Conservation (phyloP, 2,329 filamentous ascomycete species). For the Talaromyces albobiverticillius region DNA sequence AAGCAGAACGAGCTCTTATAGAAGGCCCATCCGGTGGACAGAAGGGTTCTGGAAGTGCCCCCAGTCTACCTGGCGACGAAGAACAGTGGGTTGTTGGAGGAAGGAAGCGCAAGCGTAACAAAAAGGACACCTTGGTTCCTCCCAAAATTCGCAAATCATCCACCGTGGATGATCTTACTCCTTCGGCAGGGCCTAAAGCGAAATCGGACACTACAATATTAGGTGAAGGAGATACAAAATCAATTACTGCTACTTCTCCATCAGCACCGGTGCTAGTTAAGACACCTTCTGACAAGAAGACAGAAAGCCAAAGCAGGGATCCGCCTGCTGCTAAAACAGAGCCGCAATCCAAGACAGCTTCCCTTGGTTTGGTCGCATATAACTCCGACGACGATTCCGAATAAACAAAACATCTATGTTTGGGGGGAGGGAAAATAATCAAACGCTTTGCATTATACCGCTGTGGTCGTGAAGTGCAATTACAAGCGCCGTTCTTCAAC, state of each 20-base stretch:
- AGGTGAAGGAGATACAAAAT: slow-evolving; percentile 1
- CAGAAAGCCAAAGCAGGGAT: background rate
- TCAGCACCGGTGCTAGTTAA: background rate
- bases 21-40: slow-evolving; percentile 34
- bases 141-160: slow-evolving; percentile 44
- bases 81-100: slow-evolving; percentile 50
- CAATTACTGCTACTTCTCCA: background rate
- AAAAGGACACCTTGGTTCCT: slow-evolving; percentile 36
- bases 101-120: slow-evolving; percentile 54
- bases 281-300: background rate
- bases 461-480: background rate
- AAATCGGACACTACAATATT: background rate
- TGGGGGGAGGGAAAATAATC: too few species aligned
- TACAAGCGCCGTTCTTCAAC: too few species aligned
- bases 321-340: background rate
- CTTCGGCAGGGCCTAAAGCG: slow-evolving; percentile 14
- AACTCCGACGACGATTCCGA: slow-evolving; percentile 39
- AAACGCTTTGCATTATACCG: background rate
- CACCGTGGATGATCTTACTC: slow-evolving; percentile 18
- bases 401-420: slow-evolving; percentile 14
- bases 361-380: slow-evolving; percentile 37
- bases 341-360: slow-evolving; percentile 18
- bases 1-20: slow-evolving; percentile 52
- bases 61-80: slow-evolving; percentile 30
- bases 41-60: slow-evolving; percentile 12